These are phyloP conservation scores for Amphicarpaea edgeworthii DNA, from an alignment of 306 rosid genomes.

Conservation along the genomic window DNA sequence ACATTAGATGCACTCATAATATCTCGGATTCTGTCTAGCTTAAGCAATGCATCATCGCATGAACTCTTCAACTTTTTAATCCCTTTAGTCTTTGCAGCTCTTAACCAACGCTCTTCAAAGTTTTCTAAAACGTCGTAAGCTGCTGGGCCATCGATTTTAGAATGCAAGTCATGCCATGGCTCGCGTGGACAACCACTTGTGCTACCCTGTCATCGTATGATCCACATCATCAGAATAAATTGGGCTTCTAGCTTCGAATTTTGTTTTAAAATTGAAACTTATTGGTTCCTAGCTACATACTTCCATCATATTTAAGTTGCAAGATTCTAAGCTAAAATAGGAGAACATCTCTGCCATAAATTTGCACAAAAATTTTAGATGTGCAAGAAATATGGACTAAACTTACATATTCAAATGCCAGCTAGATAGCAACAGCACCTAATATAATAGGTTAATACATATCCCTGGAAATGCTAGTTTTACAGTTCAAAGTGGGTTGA, in stretches of 20 bases:
- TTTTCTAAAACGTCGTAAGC: constrained; percentile 93
- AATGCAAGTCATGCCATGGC: constrained; percentile 99
- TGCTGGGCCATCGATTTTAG: constrained; percentile 93
- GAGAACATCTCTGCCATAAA: background rate
- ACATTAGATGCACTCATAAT: constrained; percentile 59
- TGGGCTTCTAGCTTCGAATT: background rate
- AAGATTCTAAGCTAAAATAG: constrained; percentile 19
- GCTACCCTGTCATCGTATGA: constrained; percentile 82
- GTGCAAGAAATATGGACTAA: background rate
- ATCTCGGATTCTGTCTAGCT: constrained; percentile 78
- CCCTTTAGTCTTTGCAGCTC: constrained; percentile 88
- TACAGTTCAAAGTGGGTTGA: constrained; percentile 28
- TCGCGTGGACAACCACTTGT: constrained; percentile 88
- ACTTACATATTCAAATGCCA: background rate
- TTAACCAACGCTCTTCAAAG: constrained; percentile 96
- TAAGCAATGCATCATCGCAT: constrained; percentile 82
- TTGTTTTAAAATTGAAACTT: background rate
- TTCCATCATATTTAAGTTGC: constrained; percentile 26
- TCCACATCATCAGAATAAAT: constrained; percentile 37
- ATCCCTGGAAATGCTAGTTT: constrained; percentile 2
- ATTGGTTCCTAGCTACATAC: constrained; percentile 4
- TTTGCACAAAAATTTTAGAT: background rate
- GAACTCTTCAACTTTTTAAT: constrained; percentile 69
- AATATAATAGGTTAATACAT: background rate
- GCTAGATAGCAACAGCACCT: constrained; percentile 8